Conservation (phyloP, 1,284 basidiomycete species). For the Malassezia arunalokei region DNA sequence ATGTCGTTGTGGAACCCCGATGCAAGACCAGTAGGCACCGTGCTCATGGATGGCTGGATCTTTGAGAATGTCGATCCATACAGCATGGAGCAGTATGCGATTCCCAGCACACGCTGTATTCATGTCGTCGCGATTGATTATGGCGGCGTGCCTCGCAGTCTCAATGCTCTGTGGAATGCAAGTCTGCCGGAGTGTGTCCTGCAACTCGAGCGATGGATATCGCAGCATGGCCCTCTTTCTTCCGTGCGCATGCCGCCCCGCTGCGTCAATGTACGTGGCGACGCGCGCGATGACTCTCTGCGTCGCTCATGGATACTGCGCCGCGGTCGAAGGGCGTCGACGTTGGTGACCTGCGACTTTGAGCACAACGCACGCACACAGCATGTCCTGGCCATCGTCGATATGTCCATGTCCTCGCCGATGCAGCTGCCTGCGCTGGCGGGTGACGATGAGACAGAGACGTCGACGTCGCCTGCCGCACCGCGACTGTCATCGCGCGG, state of each 20-base stretch:
- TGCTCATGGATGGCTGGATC: conserved; percentile 89
- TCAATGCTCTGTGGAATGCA: conserved; percentile 78
- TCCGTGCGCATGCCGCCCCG: conserved; percentile 28
- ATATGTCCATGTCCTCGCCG: conserved; percentile 6
- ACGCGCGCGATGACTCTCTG: conserved; percentile 26
- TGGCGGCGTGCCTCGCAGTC: conserved; percentile 70
- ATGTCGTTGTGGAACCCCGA: conserved; percentile 48
- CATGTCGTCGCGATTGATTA: conserved; percentile 79
- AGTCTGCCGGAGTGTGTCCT: conserved; percentile 41
- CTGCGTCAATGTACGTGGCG: conserved; percentile 34
- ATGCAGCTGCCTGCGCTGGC: conserved; percentile 18
- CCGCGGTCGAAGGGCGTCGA: neutral
- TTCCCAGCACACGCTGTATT: conserved; percentile 84
- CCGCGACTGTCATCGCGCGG: conserved; percentile 2
- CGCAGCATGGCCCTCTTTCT: conserved; percentile 38
- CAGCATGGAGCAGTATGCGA: conserved; percentile 82
- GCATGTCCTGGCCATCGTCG: neutral
- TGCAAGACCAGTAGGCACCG: conserved; percentile 61
- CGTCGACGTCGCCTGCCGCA: conserved; percentile 17
- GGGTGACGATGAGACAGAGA: conserved; percentile 7
- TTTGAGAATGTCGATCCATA: conserved; percentile 94
- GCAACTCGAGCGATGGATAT: conserved; percentile 42
- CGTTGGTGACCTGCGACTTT: conserved; percentile 7
- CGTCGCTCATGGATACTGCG: conserved; percentile 16
- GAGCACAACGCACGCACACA: neutral